Percentiles rank a stretch among this genome's conserved stretches.
Evolutionary conservation across 371 early-diverging fungal species (phyloP).

Genomic region (Chytridiales sp.): DNA sequence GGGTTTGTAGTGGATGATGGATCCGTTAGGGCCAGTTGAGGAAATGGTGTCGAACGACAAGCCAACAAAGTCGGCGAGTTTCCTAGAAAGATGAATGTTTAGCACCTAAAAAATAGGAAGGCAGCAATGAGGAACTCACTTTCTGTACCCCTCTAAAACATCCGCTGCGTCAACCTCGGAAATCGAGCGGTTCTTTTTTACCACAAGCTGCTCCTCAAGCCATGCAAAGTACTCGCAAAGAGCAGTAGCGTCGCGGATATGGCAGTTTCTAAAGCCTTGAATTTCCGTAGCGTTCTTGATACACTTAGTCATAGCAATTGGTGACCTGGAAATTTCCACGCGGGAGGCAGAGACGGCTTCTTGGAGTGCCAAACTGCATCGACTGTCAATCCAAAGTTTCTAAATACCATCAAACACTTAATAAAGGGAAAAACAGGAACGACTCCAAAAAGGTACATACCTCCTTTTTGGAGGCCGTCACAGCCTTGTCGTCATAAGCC

Average conservation of each 20-base stretch:
- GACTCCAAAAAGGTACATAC: conserved; percentile 8
- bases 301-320: conserved; percentile 78
- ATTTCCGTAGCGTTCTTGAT: conserved; percentile 93
- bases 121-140: too few relatives aligned
- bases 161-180: conserved; percentile 76
- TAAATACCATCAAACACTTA: conserved; percentile 3
- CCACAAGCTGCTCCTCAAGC: conserved; percentile 84
- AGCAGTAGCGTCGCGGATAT: conserved; percentile 93
- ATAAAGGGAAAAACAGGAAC: neutral
- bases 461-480: conserved; percentile 39
- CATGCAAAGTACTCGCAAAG: conserved; percentile 90
- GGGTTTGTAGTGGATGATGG: conserved; percentile 98
- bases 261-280: conserved; percentile 91
- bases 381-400: conserved; percentile 47
- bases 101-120: too few relatives aligned
- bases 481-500: neutral
- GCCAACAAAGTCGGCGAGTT: conserved; percentile 75
- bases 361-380: conserved; percentile 67
- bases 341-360: conserved; percentile 53
- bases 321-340: conserved; percentile 55
- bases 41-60: conserved; percentile 98
- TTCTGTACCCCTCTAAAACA: conserved; percentile 74
- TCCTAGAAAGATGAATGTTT: too few relatives aligned
- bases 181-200: conserved; percentile 43
- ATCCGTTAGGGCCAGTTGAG: conserved; percentile 93